Evolutionary conservation across 331 rosid species (phyloP), one percentile per base, ranked within the genome.

Genomic region (Spiraea crenata): DNA sequence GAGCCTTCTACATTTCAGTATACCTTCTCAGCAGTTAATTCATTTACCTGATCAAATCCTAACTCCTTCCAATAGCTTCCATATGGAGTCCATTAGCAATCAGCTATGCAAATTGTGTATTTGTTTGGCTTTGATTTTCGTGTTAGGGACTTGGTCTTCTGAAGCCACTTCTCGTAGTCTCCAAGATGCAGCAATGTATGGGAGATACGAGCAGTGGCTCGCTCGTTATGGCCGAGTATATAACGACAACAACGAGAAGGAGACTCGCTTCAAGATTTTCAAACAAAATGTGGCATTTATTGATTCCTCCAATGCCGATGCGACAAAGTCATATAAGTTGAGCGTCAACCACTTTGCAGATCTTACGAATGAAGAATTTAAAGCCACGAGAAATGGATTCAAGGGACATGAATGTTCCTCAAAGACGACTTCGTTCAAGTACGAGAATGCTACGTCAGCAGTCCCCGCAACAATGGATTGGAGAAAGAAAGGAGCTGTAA

Each of bases 361-460:
- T 2, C 31, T 25, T 25, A 25, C 31, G 31, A 25, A 25, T 25
- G 80, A 82, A 4, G 90, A 85, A 48, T 85, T 85, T 65, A 41
- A 4, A 11, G 63, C 76, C 51, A 10, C 76, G 0, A 72, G 85
- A 72, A 82, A 82, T 9, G 61, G 70, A 17, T 85, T 75, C 72
- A 80, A 82, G 68, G 82, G 78, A 0, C 84, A 84, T 31, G 70
- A 73, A 76, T 67, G 84, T 61, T 75, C 92, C 39, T 48, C 82
- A n/a, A 46, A 64, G 41, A 52, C 13, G 7, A 67, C 76, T 39
- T 31, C 31, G 31, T 25, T 25, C 31, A 25, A 25, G 31, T 25
- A 25, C 31, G 31, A 25, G 31, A 25, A 25, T 25, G 31, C 31
- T 25, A 25, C 31, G 2, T 0, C 31, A 25, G 31, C 31, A 25